phyloP scores from a whole-genome alignment of 345 rosid genomes.

The Citrus maxima region DNA sequence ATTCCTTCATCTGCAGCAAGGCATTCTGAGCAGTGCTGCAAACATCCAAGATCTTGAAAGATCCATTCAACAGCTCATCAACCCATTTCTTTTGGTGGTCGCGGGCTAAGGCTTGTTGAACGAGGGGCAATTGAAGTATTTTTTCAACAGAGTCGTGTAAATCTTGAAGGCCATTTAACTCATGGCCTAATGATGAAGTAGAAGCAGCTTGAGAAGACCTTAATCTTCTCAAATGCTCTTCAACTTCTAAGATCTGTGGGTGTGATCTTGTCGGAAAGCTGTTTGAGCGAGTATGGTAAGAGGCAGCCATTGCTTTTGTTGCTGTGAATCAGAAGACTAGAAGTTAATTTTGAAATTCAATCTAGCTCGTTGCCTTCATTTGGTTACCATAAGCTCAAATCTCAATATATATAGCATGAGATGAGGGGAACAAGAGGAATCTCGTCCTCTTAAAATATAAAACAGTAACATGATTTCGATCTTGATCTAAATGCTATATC shows the following conservation, averaged over 20 bases:
- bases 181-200: conserved; percentile 2
- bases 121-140: neutral
- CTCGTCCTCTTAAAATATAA: conserved; percentile 1
- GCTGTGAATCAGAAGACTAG: neutral
- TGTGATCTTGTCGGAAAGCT: too few relatives aligned
- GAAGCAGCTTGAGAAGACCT: neutral
- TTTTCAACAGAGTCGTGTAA: conserved; percentile 33
- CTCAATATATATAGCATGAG: neutral
- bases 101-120: conserved; percentile 10
- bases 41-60: conserved; percentile 27
- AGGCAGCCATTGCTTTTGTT: too few relatives aligned
- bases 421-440: conserved; percentile 14
- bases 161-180: conserved; percentile 26
- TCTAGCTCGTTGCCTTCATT: neutral
- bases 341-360: neutral
- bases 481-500: neutral
- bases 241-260: conserved; percentile 31
- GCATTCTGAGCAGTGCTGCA: conserved; percentile 30
- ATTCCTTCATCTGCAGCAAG: conserved; percentile 27
- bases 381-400: neutral
- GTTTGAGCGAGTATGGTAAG: too few relatives aligned
- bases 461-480: neutral
- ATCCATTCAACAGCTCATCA: conserved; percentile 13
- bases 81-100: neutral
- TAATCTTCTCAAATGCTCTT: conserved; percentile 20